Base-by-base conservation (phyloP, 2,329 filamentous ascomycete genomes). In the Cercospora canescens region DNA sequence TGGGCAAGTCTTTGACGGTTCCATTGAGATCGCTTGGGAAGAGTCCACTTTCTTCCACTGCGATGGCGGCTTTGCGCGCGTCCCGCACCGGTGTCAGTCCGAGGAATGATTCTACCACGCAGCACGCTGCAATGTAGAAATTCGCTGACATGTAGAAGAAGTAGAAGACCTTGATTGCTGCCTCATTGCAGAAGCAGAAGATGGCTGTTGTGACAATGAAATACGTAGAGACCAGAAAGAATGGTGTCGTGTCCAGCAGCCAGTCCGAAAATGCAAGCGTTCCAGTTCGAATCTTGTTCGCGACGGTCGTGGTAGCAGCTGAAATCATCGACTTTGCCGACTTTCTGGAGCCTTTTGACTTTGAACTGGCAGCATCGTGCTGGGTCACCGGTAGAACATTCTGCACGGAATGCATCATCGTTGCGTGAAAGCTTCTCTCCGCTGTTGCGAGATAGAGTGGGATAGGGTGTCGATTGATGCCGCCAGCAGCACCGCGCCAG, bases 1-100 rank as follows among this genome's bases (percentile, higher is more conserved):
- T 78, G 1, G 78, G 77, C 2, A 84, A 74, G 14, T 81, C 69
- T 30, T 70, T 69, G 35, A 59, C 69, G 11, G 59, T 70, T 41
- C 69, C 70, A 37, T 70, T 71, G 55, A 76, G 71, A 28, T 73
- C 69, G 37, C 70, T 73, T 2, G 73, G 70, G 55, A 75, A 72
- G 21, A 59, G 48, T 11, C 71, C 70, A 30, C 52, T 67, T 9
- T 66, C 65, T 50, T 76, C 72, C n/a, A 74, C 73, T 30, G 71
- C 72, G 55, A 71, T 72, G 9, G 74, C 72, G 7, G 72, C 71
- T 61, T 69, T 68, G 28, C 70, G 70, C 8, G 74, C 72, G 30
- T 75, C 68, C 16, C 74, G 72, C 26, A 76, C 72, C 4, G 74
- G 73, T 8, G 72, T 74, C 60, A 76, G 32, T 14, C 74, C 72